Conservation (phyloP, 2,329 filamentous ascomycete species). For the Pyrenophora tritici-repentis region DNA sequence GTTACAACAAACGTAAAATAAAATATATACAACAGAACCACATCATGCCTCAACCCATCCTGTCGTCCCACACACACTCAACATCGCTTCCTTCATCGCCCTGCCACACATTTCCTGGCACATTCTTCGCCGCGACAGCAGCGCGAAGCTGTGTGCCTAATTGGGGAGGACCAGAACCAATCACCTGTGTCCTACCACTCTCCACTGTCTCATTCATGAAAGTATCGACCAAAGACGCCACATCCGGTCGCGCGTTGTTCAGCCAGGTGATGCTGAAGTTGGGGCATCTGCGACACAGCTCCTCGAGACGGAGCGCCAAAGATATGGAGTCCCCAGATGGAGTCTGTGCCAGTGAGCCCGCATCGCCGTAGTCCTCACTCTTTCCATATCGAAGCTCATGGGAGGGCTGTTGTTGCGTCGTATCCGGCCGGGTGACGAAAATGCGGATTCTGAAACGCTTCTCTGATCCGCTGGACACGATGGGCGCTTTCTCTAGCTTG, state of each 20-base stretch:
- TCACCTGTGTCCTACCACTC: slow-evolving; percentile 1
- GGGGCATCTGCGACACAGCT: not conserved
- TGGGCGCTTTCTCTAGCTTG: slow-evolving; percentile 3
- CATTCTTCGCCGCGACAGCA: slow-evolving; percentile 10
- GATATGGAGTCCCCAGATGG: not conserved
- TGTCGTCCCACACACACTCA: slow-evolving; percentile 10
- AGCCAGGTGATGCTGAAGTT: slow-evolving; percentile 10
- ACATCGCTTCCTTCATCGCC: slow-evolving; percentile 8
- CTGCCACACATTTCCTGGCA: slow-evolving; percentile 3
- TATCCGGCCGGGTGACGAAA: slow-evolving; percentile 4
- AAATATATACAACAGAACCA: slow-evolving; percentile 5
- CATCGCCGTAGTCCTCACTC: not conserved
- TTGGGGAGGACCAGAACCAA: not conserved
- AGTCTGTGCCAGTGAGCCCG: not conserved
- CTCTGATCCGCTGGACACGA: not conserved
- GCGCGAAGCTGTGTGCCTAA: slow-evolving; percentile 5
- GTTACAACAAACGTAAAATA: not conserved
- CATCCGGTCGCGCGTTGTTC: slow-evolving; percentile 4
- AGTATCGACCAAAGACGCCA: not conserved
- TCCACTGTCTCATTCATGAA: slow-evolving; percentile 10
- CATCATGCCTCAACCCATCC: not conserved
- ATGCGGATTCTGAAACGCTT: slow-evolving; percentile 9
- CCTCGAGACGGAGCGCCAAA: not conserved
- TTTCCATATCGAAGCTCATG: not conserved
- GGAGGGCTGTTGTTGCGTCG: not conserved